phyloP scores from a whole-genome alignment of 2,329 filamentous ascomycete species.

The Fusarium oxysporum region DNA sequence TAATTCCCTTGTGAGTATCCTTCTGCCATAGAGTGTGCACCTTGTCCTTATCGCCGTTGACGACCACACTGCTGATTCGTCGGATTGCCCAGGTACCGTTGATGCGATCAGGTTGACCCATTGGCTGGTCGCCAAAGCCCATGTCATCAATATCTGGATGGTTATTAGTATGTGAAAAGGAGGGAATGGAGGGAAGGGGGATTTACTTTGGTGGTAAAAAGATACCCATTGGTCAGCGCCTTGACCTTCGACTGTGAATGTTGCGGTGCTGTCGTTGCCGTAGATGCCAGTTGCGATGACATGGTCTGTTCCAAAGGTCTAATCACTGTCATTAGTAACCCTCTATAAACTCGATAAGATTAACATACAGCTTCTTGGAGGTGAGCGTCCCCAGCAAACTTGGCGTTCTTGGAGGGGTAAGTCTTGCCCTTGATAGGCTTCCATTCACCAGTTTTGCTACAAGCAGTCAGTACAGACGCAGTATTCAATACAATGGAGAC shows the following conservation, averaged over 20 bases:
- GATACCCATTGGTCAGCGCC: constrained; percentile 65
- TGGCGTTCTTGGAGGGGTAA: constrained; percentile 59
- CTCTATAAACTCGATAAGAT: too few relatives aligned
- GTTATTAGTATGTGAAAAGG: rapidly evolving
- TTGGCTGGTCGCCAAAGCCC: constrained; percentile 68
- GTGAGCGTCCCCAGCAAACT: constrained; percentile 56
- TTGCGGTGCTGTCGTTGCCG: constrained; percentile 64
- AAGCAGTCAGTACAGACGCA: background rate
- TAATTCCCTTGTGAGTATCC: constrained; percentile 67
- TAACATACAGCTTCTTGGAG: constrained; percentile 60
- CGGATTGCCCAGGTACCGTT: constrained; percentile 69
- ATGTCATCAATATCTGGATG: constrained; percentile 65
- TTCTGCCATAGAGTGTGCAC: constrained; percentile 64
- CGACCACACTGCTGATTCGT: constrained; percentile 69
- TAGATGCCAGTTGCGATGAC: constrained; percentile 63
- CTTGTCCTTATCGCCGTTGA: constrained; percentile 60
- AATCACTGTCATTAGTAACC: background rate
- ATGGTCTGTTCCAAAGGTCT: constrained; percentile 58
- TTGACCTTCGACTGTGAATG: constrained; percentile 59
- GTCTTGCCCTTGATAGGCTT: constrained; percentile 59
- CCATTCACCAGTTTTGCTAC: constrained; percentile 59
- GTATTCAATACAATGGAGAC: rapidly evolving
- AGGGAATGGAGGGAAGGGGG: rapidly evolving
- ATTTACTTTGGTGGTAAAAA: constrained; percentile 63
- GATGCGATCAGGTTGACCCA: constrained; percentile 69